These are phyloP conservation scores for Lotus japonicus DNA, from an alignment of 306 rosid species.

Conservation along the genomic window DNA sequence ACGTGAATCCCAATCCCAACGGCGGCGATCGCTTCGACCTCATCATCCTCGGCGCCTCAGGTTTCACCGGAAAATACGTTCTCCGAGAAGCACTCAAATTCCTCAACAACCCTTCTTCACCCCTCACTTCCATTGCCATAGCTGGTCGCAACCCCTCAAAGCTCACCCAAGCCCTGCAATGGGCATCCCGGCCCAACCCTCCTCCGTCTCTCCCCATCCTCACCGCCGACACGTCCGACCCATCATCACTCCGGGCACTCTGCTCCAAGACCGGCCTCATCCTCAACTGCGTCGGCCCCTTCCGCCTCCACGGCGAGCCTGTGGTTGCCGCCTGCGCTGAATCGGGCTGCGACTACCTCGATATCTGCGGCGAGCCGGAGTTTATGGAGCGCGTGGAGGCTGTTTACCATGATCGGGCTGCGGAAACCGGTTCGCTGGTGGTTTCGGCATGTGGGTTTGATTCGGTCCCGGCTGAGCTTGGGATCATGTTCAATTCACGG, in stretches of 20 bases:
- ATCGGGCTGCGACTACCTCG: constrained; percentile 70
- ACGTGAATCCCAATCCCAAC: neutral
- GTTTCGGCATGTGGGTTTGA: constrained; percentile 90
- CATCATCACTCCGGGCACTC: constrained; percentile 50
- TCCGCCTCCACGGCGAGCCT: constrained; percentile 75
- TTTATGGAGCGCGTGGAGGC: constrained; percentile 83
- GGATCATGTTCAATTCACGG: constrained; percentile 54
- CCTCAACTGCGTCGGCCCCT: constrained; percentile 93
- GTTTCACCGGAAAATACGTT: constrained; percentile 83
- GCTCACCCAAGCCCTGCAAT: constrained; percentile 47
- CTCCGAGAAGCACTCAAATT: constrained; percentile 71
- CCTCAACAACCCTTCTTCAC: constrained; percentile 42
- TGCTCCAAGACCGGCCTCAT: constrained; percentile 52
- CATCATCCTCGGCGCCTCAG: constrained; percentile 71
- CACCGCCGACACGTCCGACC: constrained; percentile 52
- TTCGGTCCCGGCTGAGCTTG: constrained; percentile 86
- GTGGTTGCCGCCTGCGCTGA: constrained; percentile 66
- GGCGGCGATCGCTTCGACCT: constrained; percentile 34
- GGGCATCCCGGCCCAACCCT: constrained; percentile 56
- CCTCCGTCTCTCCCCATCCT: constrained; percentile 53
- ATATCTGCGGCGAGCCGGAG: constrained; percentile 87
- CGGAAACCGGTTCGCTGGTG: constrained; percentile 52
- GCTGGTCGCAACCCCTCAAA: constrained; percentile 67
- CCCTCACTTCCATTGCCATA: constrained; percentile 65
- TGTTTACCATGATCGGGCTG: constrained; percentile 30